Evolutionary conservation across 495 filamentous ascomycete species (phyloP).

Genomic region (Aspergillus asperescens): DNA sequence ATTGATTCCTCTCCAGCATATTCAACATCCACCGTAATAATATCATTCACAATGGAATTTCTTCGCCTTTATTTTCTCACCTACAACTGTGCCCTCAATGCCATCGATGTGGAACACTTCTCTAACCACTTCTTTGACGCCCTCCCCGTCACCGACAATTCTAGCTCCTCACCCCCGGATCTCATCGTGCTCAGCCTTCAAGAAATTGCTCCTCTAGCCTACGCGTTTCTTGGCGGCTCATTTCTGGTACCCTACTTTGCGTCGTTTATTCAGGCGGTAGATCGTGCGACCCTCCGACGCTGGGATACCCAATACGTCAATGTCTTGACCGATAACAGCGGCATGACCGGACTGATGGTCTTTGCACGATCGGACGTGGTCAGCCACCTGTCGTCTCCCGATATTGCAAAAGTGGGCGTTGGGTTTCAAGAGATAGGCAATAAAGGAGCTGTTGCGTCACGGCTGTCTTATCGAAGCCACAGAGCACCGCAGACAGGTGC

Average conservation of each 20-base stretch:
- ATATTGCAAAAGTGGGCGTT: slow-evolving; percentile 71
- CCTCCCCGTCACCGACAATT: slow-evolving; percentile 46
- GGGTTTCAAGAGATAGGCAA: slow-evolving; percentile 86
- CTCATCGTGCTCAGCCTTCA: slow-evolving; percentile 76
- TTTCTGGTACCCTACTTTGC: slow-evolving; percentile 71
- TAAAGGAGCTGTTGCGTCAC: slow-evolving; percentile 82
- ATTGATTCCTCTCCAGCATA: no score
- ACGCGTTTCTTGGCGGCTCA: slow-evolving; percentile 81
- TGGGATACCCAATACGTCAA: slow-evolving; percentile 45
- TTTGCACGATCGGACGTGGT: slow-evolving; percentile 59
- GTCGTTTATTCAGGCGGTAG: slow-evolving; percentile 60
- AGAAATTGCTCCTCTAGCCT: slow-evolving; percentile 79
- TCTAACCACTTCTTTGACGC: slow-evolving; percentile 66
- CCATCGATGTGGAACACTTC: slow-evolving; percentile 60
- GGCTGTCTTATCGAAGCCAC: slow-evolving; percentile 51
- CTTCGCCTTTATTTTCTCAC: slow-evolving; percentile 69
- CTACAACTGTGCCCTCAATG: slow-evolving; percentile 77
- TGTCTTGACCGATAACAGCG: slow-evolving; percentile 61
- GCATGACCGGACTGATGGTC: slow-evolving; percentile 84
- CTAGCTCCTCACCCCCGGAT: slow-evolving; percentile 48
- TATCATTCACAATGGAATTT: slow-evolving; percentile 35
- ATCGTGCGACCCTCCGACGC: slow-evolving; percentile 52
- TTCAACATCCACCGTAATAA: background rate
- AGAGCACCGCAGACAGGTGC: slow-evolving; percentile 34
- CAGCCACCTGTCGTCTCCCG: slow-evolving; percentile 50